phyloP scores from a whole-genome alignment of 2,329 filamentous ascomycete species.

The Verticillium klebahnii region DNA sequence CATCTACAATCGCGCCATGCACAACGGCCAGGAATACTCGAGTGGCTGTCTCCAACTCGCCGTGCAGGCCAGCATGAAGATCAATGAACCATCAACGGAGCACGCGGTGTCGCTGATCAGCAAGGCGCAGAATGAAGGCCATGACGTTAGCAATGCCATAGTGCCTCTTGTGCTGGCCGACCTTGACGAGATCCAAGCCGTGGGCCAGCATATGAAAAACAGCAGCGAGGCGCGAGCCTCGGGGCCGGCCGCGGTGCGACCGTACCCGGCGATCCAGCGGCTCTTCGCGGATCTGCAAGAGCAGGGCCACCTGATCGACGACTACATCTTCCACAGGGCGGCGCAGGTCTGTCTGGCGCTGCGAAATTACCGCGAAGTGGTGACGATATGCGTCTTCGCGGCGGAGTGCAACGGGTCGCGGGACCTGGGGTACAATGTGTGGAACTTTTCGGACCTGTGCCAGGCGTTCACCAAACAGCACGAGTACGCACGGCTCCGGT shows the following conservation, averaged over 20 bases:
- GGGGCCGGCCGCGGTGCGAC: neutral
- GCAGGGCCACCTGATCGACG: conserved; percentile 24
- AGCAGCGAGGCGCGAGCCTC: conserved; percentile 11
- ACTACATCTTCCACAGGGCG: conserved; percentile 31
- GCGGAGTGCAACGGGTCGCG: conserved; percentile 30
- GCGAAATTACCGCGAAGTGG: conserved; percentile 23
- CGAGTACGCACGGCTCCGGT: conserved; percentile 23
- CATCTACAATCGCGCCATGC: conserved; percentile 32
- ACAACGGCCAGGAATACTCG: conserved; percentile 29
- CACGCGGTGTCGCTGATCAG: conserved; percentile 34
- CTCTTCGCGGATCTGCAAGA: conserved; percentile 20
- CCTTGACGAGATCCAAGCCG: conserved; percentile 26
- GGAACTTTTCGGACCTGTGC: conserved; percentile 33
- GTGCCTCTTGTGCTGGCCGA: conserved; percentile 33
- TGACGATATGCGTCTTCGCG: conserved; percentile 28
- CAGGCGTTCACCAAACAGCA: conserved; percentile 24
- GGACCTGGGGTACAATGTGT: conserved; percentile 28
- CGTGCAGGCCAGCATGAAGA: conserved; percentile 35
- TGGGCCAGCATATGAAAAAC: conserved; percentile 14
- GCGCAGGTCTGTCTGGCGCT: conserved; percentile 22
- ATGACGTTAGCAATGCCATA: conserved; percentile 35
- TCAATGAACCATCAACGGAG: conserved; percentile 20
- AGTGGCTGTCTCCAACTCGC: conserved; percentile 41
- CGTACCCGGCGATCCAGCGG: conserved; percentile 5
- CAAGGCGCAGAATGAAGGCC: conserved; percentile 31